phyloP scores from a whole-genome alignment of 345 rosid genomes.

The Excoecaria agallocha region DNA sequence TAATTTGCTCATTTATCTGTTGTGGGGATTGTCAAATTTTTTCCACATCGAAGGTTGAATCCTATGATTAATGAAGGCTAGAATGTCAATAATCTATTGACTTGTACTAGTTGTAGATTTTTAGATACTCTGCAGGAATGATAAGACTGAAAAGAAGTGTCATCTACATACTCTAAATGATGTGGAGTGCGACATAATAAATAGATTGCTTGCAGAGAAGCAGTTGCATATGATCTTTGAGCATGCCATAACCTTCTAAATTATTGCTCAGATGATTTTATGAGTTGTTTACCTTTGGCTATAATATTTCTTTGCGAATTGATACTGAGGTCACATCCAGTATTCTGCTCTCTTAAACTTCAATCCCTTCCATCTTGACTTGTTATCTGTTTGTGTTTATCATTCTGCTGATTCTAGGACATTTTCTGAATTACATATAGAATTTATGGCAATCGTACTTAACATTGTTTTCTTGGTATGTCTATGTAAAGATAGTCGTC shows the following conservation, averaged over 20 bases:
- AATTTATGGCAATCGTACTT: background rate
- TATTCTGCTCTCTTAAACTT: background rate
- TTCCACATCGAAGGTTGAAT: background rate
- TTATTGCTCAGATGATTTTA: background rate
- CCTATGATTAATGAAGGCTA: background rate
- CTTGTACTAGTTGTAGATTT: background rate
- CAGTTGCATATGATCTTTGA: background rate
- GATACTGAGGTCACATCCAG: background rate
- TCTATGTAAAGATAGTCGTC: slow-evolving; percentile 40
- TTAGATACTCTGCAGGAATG: background rate
- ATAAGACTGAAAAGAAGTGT: too few species aligned
- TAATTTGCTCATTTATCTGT: background rate
- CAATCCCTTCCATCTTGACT: background rate
- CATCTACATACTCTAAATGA: background rate
- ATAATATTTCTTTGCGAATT: background rate
- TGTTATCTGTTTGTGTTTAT: background rate
- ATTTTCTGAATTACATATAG: background rate
- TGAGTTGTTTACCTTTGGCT: background rate
- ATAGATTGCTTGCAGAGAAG: background rate
- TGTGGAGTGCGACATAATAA: too few species aligned
- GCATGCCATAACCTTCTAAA: background rate
- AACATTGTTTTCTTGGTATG: slow-evolving; percentile 6
- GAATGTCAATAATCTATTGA: background rate
- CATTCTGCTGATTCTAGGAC: background rate
- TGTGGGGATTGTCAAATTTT: background rate